Evolutionary conservation across 1,284 basidiomycete genomes (phyloP), one percentile per base, ranked within the genome.

Genomic region (Spongispora temasekensis): DNA sequence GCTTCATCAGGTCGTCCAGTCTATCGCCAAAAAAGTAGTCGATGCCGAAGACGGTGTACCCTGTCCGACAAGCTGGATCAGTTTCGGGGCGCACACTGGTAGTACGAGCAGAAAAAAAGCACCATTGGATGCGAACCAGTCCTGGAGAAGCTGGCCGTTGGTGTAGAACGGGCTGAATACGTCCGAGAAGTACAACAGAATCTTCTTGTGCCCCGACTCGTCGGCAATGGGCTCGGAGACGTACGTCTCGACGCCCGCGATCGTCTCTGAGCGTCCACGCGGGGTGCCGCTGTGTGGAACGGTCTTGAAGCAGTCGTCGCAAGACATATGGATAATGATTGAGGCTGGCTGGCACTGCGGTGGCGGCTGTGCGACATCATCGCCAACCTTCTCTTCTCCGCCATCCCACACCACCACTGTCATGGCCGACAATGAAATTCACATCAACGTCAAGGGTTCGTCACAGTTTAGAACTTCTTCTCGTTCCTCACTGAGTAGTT

Each of bases 391-490:
- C 55, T 56, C 52, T 32, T 12, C 15, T 37, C 12, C 25, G 15
- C 52, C 52, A n/a, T n/a, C n/a, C n/a, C n/a, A n/a, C n/a, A n/a
- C n/a, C n/a, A 40, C 6, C 9, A 40, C 13, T 13, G 35, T 69
- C 72, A 86, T 86, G 85, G 73, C 84, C 59, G 83, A 83, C 48
- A 74, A 80, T 62, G 87, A 90, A 72, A 87, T 91, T 56, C 83
- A 85, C 64, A 89, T 92, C 70, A 89, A 90, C 71, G 81, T 92
- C 70, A 92, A 91, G 76, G 90, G 89, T 88, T 50, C 23, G 28
- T 34, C 23, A 34, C 8, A 30, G 13, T 30, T 28, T 17, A 15
- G 6, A 31, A 35, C 19, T 25, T 6, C 5, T 44, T 34, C 21
- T 23, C 19, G 5, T 2, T 15, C 7, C 21, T 8, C 7, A 6